Evolutionary conservation across 495 filamentous ascomycete species (phyloP).

Genomic region (Neurospora pannonica): DNA sequence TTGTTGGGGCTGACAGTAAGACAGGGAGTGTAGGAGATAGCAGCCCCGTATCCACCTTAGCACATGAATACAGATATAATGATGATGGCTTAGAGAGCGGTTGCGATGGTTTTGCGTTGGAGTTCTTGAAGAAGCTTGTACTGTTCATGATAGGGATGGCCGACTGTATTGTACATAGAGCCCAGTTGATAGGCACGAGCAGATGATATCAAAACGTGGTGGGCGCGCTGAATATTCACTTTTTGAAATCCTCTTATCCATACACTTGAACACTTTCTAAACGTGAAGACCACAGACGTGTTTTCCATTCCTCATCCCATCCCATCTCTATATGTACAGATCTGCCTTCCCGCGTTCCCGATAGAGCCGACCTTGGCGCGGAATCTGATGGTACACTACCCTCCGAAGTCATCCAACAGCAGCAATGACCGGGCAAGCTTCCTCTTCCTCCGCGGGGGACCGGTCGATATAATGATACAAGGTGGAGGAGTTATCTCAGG

Average conservation of each 20-base stretch:
- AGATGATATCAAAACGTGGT: neutral
- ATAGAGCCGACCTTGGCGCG: neutral
- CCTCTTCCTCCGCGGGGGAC: neutral
- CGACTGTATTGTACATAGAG: neutral
- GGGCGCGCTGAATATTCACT: neutral
- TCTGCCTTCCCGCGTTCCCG: neutral
- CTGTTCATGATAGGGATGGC: neutral
- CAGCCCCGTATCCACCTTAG: neutral
- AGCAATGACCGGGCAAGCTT: neutral
- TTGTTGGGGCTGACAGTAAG: neutral
- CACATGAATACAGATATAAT: neutral
- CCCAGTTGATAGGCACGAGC: neutral
- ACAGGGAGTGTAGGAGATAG: neutral
- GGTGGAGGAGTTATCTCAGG: neutral
- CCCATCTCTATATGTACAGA: neutral
- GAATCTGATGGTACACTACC: neutral
- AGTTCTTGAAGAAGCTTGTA: neutral
- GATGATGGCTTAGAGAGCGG: neutral
- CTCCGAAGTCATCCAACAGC: neutral
- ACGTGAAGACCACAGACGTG: neutral
- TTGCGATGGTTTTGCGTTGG: neutral
- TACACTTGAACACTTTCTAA: neutral
- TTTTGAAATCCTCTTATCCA: neutral
- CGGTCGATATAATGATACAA: neutral
- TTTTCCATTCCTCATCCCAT: neutral